phyloP scores from a whole-genome alignment of 768 basidiomycete species.

The Hysterangium stoloniferum region DNA sequence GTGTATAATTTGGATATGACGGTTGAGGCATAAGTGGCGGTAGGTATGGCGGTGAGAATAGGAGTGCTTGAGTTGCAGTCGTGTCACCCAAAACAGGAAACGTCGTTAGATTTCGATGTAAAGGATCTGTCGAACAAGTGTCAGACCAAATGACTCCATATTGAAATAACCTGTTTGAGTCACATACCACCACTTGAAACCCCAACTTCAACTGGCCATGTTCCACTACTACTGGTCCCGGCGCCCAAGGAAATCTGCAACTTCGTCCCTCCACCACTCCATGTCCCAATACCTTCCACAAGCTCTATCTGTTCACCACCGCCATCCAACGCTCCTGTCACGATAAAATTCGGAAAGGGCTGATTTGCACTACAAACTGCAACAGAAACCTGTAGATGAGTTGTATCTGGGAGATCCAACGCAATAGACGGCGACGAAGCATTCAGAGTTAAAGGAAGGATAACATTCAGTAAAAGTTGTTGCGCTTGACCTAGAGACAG shows the following conservation, averaged over 20 bases:
- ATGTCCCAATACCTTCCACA: slow-evolving; percentile 41
- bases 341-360: slow-evolving; percentile 39
- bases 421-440: slow-evolving; percentile 16
- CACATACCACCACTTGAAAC: slow-evolving; percentile 39
- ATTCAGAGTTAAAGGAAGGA: not conserved
- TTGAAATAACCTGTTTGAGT: not conserved
- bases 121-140: slow-evolving; percentile 36
- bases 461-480: slow-evolving; percentile 5
- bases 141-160: not conserved
- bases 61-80: slow-evolving; percentile 60
- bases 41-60: slow-evolving; percentile 58
- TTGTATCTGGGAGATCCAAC: slow-evolving; percentile 20
- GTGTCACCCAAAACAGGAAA: slow-evolving; percentile 66
- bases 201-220: slow-evolving; percentile 49
- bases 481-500: not conserved
- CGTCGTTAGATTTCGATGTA: slow-evolving; percentile 36
- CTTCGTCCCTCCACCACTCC: slow-evolving; percentile 46
- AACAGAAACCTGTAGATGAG: slow-evolving; percentile 24
- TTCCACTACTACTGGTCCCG: slow-evolving; percentile 16
- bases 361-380: slow-evolving; percentile 23
- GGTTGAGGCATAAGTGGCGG: slow-evolving; percentile 28
- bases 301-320: slow-evolving; percentile 43
- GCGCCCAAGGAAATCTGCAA: slow-evolving; percentile 36
- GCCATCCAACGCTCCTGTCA: slow-evolving; percentile 32
- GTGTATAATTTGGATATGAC: slow-evolving; percentile 68